A percentile compares a stretch with the other conserved stretches of the same genome.
These are phyloP conservation scores for Pythium grandisporangium DNA, from an alignment of 352 stramenopile genomes.

Conservation along the genomic window DNA sequence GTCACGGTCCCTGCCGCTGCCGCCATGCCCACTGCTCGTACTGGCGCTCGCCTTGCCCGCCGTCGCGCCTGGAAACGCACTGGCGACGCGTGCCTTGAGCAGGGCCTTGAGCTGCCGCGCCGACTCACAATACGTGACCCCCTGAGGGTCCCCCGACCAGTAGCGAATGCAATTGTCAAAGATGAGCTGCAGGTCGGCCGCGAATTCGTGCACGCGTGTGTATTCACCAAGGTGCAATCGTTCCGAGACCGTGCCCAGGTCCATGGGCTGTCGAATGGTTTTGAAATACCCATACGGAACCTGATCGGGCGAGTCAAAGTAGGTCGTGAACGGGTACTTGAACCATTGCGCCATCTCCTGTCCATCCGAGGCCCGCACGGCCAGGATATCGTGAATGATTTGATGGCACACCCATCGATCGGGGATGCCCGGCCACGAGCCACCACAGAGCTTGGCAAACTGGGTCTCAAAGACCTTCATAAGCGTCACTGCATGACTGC, in stretches of 20 bases:
- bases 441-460: conserved; percentile 63
- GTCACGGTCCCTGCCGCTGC: too few relatives aligned
- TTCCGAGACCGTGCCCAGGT: conserved; percentile 70
- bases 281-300: conserved; percentile 80
- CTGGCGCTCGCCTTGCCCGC: conserved; percentile 18
- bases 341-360: conserved; percentile 83
- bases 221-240: conserved; percentile 63
- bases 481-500: conserved; percentile 71
- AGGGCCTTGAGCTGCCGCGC: conserved; percentile 45
- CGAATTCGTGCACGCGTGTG: conserved; percentile 42
- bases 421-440: conserved; percentile 48
- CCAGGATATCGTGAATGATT: conserved; percentile 72
- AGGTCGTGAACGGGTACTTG: conserved; percentile 80
- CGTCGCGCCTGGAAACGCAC: conserved; percentile 20
- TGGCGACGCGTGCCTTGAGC: conserved; percentile 32
- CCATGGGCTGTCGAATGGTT: conserved; percentile 72
- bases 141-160: conserved; percentile 68
- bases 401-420: conserved; percentile 82
- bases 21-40: too few relatives aligned
- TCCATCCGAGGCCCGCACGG: conserved; percentile 55
- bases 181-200: conserved; percentile 59
- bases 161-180: conserved; percentile 84
- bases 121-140: conserved; percentile 70
- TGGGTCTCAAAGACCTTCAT: conserved; percentile 78
- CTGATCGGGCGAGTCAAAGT: conserved; percentile 77